These are phyloP conservation scores for Mycena belliarum DNA, from an alignment of 768 basidiomycete species.

Conservation along the genomic window DNA sequence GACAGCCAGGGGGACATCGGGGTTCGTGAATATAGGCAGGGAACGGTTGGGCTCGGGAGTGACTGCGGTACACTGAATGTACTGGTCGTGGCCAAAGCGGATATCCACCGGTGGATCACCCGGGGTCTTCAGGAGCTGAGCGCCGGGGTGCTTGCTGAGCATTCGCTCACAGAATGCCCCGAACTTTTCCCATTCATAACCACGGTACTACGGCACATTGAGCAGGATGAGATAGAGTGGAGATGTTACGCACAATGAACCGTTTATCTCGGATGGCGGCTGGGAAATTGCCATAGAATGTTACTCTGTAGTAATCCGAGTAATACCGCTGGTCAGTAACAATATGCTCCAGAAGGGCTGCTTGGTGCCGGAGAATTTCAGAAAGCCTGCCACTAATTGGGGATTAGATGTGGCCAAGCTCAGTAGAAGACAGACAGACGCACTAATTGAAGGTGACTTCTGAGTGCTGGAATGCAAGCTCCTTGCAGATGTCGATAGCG, in stretches of 20 bases:
- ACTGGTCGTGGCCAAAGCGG: slow-evolving; percentile 75
- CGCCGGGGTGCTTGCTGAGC: slow-evolving; percentile 86
- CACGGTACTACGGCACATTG: slow-evolving; percentile 68
- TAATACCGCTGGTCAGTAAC: slow-evolving; percentile 82
- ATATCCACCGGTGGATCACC: slow-evolving; percentile 83
- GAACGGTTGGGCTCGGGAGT: slow-evolving; percentile 81
- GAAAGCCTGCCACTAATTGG: slow-evolving; percentile 82
- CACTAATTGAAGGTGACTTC: slow-evolving; percentile 92
- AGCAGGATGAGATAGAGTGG: slow-evolving; percentile 1
- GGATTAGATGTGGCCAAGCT: slow-evolving; percentile 12
- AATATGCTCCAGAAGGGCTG: slow-evolving; percentile 85
- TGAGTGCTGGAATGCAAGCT: slow-evolving; percentile 85
- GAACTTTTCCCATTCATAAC: slow-evolving; percentile 93
- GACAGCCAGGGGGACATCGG: slow-evolving; percentile 78
- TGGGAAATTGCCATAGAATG: slow-evolving; percentile 92
- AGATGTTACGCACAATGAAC: slow-evolving; percentile 67
- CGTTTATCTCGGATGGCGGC: slow-evolving; percentile 83
- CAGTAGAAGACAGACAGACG: slow-evolving; percentile 25
- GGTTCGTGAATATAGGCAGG: slow-evolving; percentile 78
- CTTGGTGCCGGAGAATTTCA: slow-evolving; percentile 85
- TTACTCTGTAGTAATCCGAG: slow-evolving; percentile 91
- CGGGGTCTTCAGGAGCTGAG: slow-evolving; percentile 71
- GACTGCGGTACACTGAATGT: slow-evolving; percentile 87
- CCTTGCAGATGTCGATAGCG: slow-evolving; percentile 91
- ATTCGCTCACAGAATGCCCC: slow-evolving; percentile 88